Conservation (phyloP, 2,329 filamentous ascomycete species). For the Ascochyta koolunga region DNA sequence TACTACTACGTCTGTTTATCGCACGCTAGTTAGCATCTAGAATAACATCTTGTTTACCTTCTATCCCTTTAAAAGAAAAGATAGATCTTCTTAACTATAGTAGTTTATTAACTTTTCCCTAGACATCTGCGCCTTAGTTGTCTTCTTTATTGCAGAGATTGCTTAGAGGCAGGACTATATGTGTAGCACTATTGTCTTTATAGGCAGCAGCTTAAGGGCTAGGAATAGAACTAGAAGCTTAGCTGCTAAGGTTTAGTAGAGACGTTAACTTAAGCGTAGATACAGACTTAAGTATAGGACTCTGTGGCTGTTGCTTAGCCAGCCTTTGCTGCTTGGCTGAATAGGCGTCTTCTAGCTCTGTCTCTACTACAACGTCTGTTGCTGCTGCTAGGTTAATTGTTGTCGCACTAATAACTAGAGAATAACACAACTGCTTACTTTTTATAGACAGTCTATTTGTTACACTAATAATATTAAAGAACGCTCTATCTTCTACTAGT, state of each 20-base stretch:
- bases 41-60: not conserved
- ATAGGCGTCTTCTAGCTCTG: slow-evolving; percentile 12
- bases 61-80: slow-evolving; percentile 6
- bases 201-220: not conserved
- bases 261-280: slow-evolving; percentile 10
- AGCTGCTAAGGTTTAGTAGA: slow-evolving; percentile 4
- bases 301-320: slow-evolving; percentile 13
- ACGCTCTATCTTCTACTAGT: slow-evolving; percentile 8
- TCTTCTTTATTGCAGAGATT: slow-evolving; percentile 11
- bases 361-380: slow-evolving; percentile 5
- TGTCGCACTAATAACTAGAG: slow-evolving; percentile 6
- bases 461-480: slow-evolving; percentile 6
- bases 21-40: not conserved
- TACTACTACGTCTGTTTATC: not conserved
- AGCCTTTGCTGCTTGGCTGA: slow-evolving; percentile 17
- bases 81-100: slow-evolving; percentile 11
- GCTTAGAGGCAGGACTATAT: not conserved
- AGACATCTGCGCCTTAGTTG: not conserved
- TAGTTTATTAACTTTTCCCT: slow-evolving; percentile 4
- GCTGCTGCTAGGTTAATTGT: slow-evolving; percentile 11
- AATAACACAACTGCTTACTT: slow-evolving; percentile 17
- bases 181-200: slow-evolving; percentile 4
- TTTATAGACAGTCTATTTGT: slow-evolving; percentile 5
- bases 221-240: not conserved
- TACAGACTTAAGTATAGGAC: slow-evolving; percentile 10